These are phyloP conservation scores for Penicillium tannophilum DNA, from an alignment of 495 filamentous ascomycete genomes.

Conservation along the genomic window DNA sequence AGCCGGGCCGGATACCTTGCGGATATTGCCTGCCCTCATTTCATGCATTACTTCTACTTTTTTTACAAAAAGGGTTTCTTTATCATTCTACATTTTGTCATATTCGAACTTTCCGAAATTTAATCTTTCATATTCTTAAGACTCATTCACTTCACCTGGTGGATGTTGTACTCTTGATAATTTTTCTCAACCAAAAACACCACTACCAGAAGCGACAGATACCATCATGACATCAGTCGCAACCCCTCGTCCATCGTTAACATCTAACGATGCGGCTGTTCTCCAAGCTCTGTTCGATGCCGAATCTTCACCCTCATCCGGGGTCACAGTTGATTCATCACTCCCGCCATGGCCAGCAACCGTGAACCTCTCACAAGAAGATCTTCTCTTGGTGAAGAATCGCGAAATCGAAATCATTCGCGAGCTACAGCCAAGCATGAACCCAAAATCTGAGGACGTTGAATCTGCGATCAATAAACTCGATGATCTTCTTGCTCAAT, in stretches of 20 bases:
- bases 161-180: background rate
- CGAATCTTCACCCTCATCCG: slow-evolving; percentile 62
- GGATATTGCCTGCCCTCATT: background rate
- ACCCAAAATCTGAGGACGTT: slow-evolving; percentile 22
- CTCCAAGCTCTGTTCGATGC: slow-evolving; percentile 80
- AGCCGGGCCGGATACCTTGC: slow-evolving; percentile 17
- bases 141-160: background rate
- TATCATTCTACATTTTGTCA: background rate
- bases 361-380: slow-evolving; percentile 28
- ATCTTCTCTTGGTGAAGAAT: slow-evolving; percentile 27
- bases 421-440: slow-evolving; percentile 25
- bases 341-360: slow-evolving; percentile 61
- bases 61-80: background rate
- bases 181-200: background rate
- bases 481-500: slow-evolving; percentile 52
- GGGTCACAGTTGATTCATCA: slow-evolving; percentile 54
- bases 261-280: slow-evolving; percentile 68
- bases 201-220: background rate
- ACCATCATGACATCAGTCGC: slow-evolving; percentile 42
- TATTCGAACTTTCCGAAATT: background rate
- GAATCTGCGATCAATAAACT: slow-evolving; percentile 45
- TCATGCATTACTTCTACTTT: background rate
- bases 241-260: slow-evolving; percentile 52
- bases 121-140: background rate
- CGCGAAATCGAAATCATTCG: slow-evolving; percentile 36